Evolutionary conservation across 1,284 basidiomycete genomes (phyloP).

Genomic region (Coniferiporia sulphurascens): DNA sequence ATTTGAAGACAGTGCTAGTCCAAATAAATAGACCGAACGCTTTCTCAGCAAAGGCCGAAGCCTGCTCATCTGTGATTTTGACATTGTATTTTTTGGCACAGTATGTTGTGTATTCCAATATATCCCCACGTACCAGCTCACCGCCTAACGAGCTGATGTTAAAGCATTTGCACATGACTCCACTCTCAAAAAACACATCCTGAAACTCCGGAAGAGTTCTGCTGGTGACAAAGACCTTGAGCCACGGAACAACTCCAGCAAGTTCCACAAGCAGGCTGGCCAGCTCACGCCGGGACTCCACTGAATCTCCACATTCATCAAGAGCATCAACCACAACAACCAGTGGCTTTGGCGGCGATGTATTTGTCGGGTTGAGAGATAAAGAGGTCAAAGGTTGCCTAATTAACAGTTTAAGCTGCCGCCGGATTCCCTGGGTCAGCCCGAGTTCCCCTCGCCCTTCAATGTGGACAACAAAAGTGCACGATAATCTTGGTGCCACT

Average conservation of each 20-base stretch:
- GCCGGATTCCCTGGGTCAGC: background rate
- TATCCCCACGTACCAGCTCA: background rate
- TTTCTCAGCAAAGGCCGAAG: constrained; percentile 23
- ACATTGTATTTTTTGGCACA: background rate
- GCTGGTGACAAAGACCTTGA: constrained; percentile 7
- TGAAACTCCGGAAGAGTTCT: constrained; percentile 1
- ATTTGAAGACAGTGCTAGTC: constrained; percentile 26
- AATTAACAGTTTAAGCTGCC: background rate
- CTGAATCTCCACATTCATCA: constrained; percentile 5
- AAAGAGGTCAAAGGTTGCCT: background rate
- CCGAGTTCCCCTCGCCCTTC: background rate
- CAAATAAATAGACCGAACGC: constrained; percentile 28
- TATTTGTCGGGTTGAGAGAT: background rate
- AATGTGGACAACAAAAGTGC: background rate
- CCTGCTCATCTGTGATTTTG: constrained; percentile 6
- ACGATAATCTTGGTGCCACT: background rate
- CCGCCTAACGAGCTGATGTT: background rate
- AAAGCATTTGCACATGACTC: no score
- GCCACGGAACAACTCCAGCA: background rate
- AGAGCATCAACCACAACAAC: constrained; percentile 8
- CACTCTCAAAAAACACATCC: background rate
- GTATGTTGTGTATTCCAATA: background rate
- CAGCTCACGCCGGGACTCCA: background rate
- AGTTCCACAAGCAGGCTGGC: background rate
- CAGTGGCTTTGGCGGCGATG: background rate